Evolutionary conservation across 2,329 filamentous ascomycete genomes (phyloP).

Genomic region (Colletotrichum cordylinicola): DNA sequence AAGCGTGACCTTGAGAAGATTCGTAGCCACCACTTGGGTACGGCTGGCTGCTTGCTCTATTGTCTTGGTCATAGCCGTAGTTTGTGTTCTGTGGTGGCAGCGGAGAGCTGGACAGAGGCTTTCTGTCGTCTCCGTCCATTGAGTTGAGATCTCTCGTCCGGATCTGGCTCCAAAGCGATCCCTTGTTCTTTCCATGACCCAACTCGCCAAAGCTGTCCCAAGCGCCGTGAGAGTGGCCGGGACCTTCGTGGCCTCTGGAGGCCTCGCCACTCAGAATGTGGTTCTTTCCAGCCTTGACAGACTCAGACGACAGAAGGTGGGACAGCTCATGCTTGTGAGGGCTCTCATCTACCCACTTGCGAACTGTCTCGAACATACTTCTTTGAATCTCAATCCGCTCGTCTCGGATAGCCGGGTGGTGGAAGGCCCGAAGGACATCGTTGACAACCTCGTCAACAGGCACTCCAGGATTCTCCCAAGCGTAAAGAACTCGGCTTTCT

Average conservation of each 20-base stretch:
- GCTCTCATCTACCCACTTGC: constrained; percentile 77
- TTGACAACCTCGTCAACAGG: constrained; percentile 83
- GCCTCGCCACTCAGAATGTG: constrained; percentile 57
- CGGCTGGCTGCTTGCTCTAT: constrained; percentile 25
- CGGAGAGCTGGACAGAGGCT: constrained; percentile 44
- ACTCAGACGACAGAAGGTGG: constrained; percentile 79
- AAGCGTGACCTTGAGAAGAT: constrained; percentile 17
- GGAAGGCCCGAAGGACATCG: constrained; percentile 84
- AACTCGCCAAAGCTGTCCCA: constrained; percentile 45
- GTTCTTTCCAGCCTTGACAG: constrained; percentile 84
- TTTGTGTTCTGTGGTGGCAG: constrained; percentile 33
- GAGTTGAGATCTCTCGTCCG: constrained; percentile 62
- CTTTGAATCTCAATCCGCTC: constrained; percentile 79
- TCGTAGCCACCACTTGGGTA: constrained; percentile 27
- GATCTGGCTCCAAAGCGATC: constrained; percentile 67
- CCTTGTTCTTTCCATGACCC: constrained; percentile 63
- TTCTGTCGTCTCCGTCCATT: constrained; percentile 55
- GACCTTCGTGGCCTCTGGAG: constrained; percentile 38
- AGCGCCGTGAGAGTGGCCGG: constrained; percentile 47
- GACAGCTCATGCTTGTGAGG: constrained; percentile 73
- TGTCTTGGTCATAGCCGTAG: constrained; percentile 48
- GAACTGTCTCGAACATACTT: constrained; percentile 88
- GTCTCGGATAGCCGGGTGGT: constrained; percentile 86
- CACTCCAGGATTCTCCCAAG: constrained; percentile 88
- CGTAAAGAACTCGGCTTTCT: constrained; percentile 77